These are phyloP conservation scores for Albizia julibrissin DNA, from an alignment of 306 rosid genomes.

Conservation along the genomic window DNA sequence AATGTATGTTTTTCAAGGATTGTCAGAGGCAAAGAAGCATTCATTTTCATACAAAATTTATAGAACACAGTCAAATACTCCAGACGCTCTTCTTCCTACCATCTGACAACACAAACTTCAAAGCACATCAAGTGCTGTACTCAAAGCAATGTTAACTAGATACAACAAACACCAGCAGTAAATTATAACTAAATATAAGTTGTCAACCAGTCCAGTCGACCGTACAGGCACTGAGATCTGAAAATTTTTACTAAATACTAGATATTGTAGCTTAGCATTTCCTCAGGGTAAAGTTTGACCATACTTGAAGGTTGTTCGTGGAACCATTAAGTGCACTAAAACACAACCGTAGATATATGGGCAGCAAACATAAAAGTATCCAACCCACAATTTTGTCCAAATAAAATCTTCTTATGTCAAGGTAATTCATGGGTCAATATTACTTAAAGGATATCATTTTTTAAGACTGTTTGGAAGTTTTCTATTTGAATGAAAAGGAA, in stretches of 20 bases:
- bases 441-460: not conserved
- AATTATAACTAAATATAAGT: slow-evolving; percentile 22
- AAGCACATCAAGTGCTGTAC: slow-evolving; percentile 11
- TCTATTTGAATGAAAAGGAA: not conserved
- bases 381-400: not conserved
- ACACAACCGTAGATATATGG: not conserved
- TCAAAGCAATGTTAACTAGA: not conserved
- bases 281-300: slow-evolving; percentile 8
- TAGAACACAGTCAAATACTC: slow-evolving; percentile 20
- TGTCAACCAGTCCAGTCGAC: not conserved
- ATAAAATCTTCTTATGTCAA: not conserved
- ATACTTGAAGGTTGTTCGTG: not conserved
- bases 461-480: not conserved
- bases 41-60: slow-evolving; percentile 7
- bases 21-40: slow-evolving; percentile 21
- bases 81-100: slow-evolving; percentile 5
- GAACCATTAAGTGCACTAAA: not conserved
- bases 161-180: not conserved
- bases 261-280: slow-evolving; percentile 8
- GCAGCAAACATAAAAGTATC: not conserved
- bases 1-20: not conserved
- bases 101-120: slow-evolving; percentile 1
- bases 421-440: not conserved
- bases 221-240: slow-evolving; percentile 8
- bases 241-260: not conserved